Evolutionary conservation across 805 yeast genomes (phyloP), one percentile per base, ranked within the genome.

Genomic region (Torulaspora maleeae): DNA sequence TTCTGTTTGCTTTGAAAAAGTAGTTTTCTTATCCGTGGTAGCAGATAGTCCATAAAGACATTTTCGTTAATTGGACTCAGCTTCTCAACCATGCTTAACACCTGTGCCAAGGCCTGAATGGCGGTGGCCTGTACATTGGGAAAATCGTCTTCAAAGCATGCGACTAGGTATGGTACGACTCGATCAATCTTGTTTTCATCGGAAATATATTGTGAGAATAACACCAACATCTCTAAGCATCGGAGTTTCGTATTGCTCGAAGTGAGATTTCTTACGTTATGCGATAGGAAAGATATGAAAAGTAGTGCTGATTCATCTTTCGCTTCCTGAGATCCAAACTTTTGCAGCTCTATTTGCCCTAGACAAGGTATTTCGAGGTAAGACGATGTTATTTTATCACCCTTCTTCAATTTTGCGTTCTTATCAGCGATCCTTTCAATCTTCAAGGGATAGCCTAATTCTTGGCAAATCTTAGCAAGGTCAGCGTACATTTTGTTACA

Each of bases 131-230:
- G 85, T 3, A 88, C 93, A 37, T 73, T 76, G 0, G 79, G 73
- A 1, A 74, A 67, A 49, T 87, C 95, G 41, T 85, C 88, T 27
- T 53, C 57, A 11, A 90, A 62, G 43, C 88, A 70, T n/a, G 79
- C 68, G 17, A 86, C 75, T 19, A 93, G 62, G 59, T 83, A 87
- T 0, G 99, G 98, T 19, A 93, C 63, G 27, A 88, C 79, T 36
- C 97, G 67, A 61, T 93, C 97, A 32, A 93, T 69, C 60, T 89
- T 91, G 12, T 81, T 82, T 45, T 86, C 95, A 60, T 93, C 98
- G 19, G 78, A 77, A 1, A 88, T 70, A 46, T 79, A 76, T 56
- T 86, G 95, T 1, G 91, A 78, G 15, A 91, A 71, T 0, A 87
- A 85, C 7, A 86, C 62, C 0, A 93, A 75, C 50, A 90, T 65